A percentile compares a stretch with the other conserved stretches of the same genome.
These are phyloP conservation scores for Trichopus zeylanicus DNA, from an alignment of 116 monocot genomes.

Conservation along the genomic window DNA sequence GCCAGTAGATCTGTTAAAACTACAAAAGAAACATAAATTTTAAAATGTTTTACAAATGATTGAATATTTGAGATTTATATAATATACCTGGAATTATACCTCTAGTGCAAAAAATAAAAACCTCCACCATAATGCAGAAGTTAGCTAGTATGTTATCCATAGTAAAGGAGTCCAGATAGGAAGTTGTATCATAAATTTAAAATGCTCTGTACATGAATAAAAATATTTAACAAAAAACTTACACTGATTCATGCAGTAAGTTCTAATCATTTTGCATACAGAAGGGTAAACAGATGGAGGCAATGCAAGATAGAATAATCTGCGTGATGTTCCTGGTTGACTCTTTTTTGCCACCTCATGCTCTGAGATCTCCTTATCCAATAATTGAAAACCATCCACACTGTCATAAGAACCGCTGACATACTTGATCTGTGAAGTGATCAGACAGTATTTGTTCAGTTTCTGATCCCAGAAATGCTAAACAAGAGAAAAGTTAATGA, in stretches of 20 bases:
- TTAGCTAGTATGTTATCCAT: background rate
- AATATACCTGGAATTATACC: no score
- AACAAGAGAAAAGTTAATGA: background rate
- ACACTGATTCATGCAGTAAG: conserved; percentile 86
- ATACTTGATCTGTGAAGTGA: conserved; percentile 78
- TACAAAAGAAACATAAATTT: background rate
- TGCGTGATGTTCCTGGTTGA: conserved; percentile 64
- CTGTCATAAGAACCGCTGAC: conserved; percentile 88
- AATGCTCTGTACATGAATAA: background rate
- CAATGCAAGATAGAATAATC: conserved; percentile 93
- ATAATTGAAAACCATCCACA: conserved; percentile 57
- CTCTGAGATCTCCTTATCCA: conserved; percentile 77
- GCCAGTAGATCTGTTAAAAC: background rate
- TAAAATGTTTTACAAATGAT: no score
- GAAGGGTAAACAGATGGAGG: conserved; percentile 97
- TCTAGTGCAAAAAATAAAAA: background rate
- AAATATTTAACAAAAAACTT: conserved; percentile 11
- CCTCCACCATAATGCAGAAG: background rate
- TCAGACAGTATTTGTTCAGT: background rate
- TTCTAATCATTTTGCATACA: conserved; percentile 88
- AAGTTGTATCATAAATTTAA: background rate
- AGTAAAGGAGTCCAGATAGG: background rate
- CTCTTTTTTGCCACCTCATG: conserved; percentile 62
- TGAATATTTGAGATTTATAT: no score
- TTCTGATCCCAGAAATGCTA: background rate